phyloP scores from a whole-genome alignment of 495 filamentous ascomycete genomes.

The Podospora anserina region DNA sequence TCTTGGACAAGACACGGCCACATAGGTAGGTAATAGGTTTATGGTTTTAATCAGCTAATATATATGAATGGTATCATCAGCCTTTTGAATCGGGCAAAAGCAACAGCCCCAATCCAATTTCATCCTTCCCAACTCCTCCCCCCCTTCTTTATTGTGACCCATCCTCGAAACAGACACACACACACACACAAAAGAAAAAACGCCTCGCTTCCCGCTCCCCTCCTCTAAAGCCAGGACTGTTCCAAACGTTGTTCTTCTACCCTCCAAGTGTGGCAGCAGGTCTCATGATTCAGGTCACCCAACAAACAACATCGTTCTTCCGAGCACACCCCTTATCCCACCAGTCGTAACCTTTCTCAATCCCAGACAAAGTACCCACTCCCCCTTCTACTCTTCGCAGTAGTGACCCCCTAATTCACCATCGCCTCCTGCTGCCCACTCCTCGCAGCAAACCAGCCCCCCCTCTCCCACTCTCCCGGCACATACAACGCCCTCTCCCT shows the following conservation, averaged over 20 bases:
- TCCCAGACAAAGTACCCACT: neutral
- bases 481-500: conserved; percentile 53
- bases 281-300: neutral
- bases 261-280: neutral
- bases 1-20: too few species aligned
- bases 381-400: neutral
- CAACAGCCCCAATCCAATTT: too few species aligned
- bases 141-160: too few species aligned
- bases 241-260: neutral
- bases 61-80: too few species aligned
- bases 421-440: too few species aligned
- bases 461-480: conserved; percentile 66
- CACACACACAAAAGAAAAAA: neutral
- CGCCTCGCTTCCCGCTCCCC: neutral
- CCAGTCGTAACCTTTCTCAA: neutral
- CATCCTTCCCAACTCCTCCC: too few species aligned
- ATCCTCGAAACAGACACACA: too few species aligned
- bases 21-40: too few species aligned
- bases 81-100: too few species aligned
- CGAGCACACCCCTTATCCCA: neutral
- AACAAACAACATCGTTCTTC: neutral
- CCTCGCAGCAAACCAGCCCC: conserved; percentile 60
- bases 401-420: neutral
- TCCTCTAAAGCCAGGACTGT: neutral
- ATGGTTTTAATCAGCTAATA: too few species aligned